These are phyloP conservation scores for Fraxinus baroniana DNA, from an alignment of 305 asterid species.

Conservation along the genomic window DNA sequence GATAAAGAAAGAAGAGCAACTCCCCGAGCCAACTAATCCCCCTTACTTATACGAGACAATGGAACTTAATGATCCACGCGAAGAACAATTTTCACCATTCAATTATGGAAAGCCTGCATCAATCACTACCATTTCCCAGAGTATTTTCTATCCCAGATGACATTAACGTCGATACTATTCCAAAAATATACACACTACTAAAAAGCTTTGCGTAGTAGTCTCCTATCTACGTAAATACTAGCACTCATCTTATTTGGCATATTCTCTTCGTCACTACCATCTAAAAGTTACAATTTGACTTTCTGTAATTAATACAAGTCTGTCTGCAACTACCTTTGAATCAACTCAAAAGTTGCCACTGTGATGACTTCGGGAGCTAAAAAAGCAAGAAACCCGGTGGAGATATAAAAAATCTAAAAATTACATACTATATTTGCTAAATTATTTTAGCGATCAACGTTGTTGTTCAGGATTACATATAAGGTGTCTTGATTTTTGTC, in stretches of 20 bases:
- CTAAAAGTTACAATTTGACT: neutral
- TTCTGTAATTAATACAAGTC: too few relatives aligned
- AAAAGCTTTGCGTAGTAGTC: neutral
- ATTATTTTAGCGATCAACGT: too few relatives aligned
- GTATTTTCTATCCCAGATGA: too few relatives aligned
- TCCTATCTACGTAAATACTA: neutral
- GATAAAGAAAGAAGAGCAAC: constrained; percentile 46
- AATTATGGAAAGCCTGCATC: constrained; percentile 20
- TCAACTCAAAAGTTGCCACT: neutral
- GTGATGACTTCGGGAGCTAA: neutral
- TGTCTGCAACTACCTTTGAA: neutral
- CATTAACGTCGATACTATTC: neutral
- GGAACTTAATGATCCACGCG: constrained; percentile 44
- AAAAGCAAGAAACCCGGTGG: too few relatives aligned
- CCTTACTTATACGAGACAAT: constrained; percentile 72
- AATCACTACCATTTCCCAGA: constrained; percentile 56
- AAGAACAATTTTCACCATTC: constrained; percentile 11
- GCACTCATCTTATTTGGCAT: neutral
- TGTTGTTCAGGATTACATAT: too few relatives aligned
- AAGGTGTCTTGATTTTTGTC: too few relatives aligned
- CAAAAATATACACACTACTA: neutral
- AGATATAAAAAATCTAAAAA: too few relatives aligned
- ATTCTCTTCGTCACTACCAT: neutral
- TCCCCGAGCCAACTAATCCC: constrained; percentile 69
- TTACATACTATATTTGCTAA: too few relatives aligned